Conservation (phyloP, 805 yeast genomes). For the Brettanomyces anomalus region DNA sequence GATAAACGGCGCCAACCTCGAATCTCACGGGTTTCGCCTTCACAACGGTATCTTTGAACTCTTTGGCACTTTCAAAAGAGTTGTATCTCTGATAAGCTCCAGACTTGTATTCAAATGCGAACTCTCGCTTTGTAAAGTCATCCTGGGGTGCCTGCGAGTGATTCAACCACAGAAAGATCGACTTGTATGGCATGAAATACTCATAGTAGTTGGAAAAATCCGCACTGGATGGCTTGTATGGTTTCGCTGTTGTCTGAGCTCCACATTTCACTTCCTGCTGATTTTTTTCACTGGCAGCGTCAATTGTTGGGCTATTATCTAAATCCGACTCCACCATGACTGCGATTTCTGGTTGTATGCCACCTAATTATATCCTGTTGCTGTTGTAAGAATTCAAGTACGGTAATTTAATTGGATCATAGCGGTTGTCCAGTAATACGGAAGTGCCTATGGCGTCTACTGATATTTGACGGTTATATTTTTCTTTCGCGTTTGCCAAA, state of each 20-base stretch:
- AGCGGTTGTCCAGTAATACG: no score
- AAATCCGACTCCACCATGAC: no score
- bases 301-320: no score
- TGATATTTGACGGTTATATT: no score
- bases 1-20: slow-evolving; percentile 89
- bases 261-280: no score
- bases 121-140: slow-evolving; percentile 83
- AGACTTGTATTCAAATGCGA: slow-evolving; percentile 81
- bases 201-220: slow-evolving; percentile 71
- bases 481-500: no score
- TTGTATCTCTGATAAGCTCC: slow-evolving; percentile 90
- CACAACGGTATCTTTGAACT: slow-evolving; percentile 70
- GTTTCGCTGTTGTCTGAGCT: neutral
- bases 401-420: no score
- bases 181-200: slow-evolving; percentile 63
- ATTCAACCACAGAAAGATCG: slow-evolving; percentile 80
- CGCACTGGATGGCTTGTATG: slow-evolving; percentile 33
- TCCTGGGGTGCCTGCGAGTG: slow-evolving; percentile 69
- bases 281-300: no score
- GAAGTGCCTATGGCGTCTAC: no score
- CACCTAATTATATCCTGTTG: no score
- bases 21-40: slow-evolving; percentile 78
- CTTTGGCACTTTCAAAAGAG: slow-evolving; percentile 57
- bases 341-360: no score
- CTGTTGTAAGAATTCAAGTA: no score